phyloP scores from a whole-genome alignment of 306 rosid species.

The Argentina anserina region DNA sequence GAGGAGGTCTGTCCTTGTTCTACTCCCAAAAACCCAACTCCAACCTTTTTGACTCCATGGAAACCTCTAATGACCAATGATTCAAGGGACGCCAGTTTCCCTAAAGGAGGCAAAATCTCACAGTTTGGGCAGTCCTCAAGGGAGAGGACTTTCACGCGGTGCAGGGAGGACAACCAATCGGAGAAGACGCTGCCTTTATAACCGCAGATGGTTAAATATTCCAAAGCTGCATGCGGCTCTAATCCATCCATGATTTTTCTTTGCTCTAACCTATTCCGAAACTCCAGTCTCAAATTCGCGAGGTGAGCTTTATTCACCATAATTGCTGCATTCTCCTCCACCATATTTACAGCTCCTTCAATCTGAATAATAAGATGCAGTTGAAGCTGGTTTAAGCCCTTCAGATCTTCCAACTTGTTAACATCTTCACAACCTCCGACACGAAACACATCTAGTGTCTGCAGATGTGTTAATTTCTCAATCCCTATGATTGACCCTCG shows the following conservation, averaged over 20 bases:
- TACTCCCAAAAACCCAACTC: constrained; percentile 9
- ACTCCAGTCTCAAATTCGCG: too few species aligned
- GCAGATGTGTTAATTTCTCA: too few species aligned
- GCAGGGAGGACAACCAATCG: background rate
- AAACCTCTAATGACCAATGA: background rate
- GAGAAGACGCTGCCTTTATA: background rate
- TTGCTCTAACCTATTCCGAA: too few species aligned
- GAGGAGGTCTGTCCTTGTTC: too few species aligned
- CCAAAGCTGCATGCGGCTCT: background rate
- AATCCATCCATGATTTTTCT: background rate
- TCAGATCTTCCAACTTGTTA: background rate
- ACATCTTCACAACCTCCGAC: too few species aligned
- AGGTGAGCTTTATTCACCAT: background rate
- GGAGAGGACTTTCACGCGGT: background rate
- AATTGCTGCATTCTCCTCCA: background rate
- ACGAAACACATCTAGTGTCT: too few species aligned
- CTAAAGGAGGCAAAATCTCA: constrained; percentile 7
- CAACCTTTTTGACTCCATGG: background rate
- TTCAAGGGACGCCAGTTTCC: constrained; percentile 3
- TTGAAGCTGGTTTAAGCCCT: background rate
- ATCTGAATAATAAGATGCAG: background rate
- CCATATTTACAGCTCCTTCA: too few species aligned
- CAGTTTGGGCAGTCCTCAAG: background rate
- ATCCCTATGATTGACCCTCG: too few species aligned
- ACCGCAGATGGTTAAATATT: accelerated